Evolutionary conservation across 768 basidiomycete genomes (phyloP).

Genomic region (Infundibulicybe gibba): DNA sequence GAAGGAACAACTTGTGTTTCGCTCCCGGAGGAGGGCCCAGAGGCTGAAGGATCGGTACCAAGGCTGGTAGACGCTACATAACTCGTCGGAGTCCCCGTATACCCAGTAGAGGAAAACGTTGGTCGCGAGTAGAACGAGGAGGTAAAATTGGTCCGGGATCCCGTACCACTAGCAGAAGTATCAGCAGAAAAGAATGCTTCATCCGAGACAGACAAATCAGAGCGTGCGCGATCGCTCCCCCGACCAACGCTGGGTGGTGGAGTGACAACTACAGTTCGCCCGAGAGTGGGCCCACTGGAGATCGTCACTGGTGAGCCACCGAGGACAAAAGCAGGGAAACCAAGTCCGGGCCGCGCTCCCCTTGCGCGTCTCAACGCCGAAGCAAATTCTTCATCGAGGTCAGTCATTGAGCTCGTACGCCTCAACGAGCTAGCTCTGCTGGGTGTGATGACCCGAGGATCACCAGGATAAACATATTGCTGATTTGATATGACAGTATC

Average conservation of each 20-base stretch:
- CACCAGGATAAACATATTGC: constrained; percentile 69
- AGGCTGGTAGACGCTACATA: constrained; percentile 17
- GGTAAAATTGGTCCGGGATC: constrained; percentile 24
- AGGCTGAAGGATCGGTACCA: constrained; percentile 19
- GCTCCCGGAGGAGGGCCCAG: constrained; percentile 28
- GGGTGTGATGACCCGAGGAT: constrained; percentile 69
- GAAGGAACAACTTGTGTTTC: constrained; percentile 46
- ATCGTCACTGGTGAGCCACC: constrained; percentile 69
- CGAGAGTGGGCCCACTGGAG: constrained; percentile 59
- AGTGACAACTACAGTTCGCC: constrained; percentile 36
- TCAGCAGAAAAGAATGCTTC: constrained; percentile 38
- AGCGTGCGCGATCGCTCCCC: constrained; percentile 27
- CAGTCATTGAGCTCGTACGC: constrained; percentile 75
- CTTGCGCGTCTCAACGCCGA: constrained; percentile 43
- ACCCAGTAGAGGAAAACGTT: constrained; percentile 20
- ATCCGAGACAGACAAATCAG: constrained; percentile 28
- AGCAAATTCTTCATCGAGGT: constrained; percentile 59
- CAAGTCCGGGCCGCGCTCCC: constrained; percentile 33
- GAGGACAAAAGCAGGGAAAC: constrained; percentile 31
- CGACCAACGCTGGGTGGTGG: constrained; percentile 34
- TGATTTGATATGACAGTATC: constrained; percentile 66
- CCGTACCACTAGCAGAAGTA: constrained; percentile 21
- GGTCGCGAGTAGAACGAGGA: constrained; percentile 35
- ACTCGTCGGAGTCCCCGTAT: constrained; percentile 12
- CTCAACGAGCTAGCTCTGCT: constrained; percentile 40